phyloP scores from a whole-genome alignment of 140 eudicot species.

The Stevia rebaudiana region DNA sequence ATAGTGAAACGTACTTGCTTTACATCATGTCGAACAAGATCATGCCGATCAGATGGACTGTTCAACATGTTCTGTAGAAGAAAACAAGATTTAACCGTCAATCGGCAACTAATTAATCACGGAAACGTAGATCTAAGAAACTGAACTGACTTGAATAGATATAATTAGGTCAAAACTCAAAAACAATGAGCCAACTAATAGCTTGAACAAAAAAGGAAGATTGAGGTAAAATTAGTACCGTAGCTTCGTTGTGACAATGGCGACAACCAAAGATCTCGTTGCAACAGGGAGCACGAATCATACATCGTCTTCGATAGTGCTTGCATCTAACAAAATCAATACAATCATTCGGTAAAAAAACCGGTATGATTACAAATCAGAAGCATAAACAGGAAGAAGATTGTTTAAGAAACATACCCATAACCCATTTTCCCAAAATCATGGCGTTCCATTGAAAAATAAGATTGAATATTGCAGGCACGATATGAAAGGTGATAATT shows the following conservation, averaged over 20 bases:
- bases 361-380: background rate
- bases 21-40: slow-evolving; percentile 65
- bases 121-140: slow-evolving; percentile 6
- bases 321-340: slow-evolving; percentile 38
- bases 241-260: slow-evolving; percentile 90
- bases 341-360: background rate
- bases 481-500: slow-evolving; percentile 8
- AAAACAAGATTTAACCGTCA: background rate
- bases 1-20: slow-evolving; percentile 48
- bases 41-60: slow-evolving; percentile 68
- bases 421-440: slow-evolving; percentile 97
- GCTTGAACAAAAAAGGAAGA: background rate
- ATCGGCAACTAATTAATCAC: background rate
- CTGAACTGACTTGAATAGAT: background rate
- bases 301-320: slow-evolving; percentile 91
- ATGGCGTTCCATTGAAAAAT: slow-evolving; percentile 54
- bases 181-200: background rate
- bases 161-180: background rate
- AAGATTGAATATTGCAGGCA: slow-evolving; percentile 11
- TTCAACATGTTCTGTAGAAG: slow-evolving; percentile 49
- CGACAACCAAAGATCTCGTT: slow-evolving; percentile 89
- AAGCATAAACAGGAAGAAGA: slow-evolving; percentile 8
- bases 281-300: slow-evolving; percentile 94
- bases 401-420: slow-evolving; percentile 39
- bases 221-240: slow-evolving; percentile 37